phyloP scores from a whole-genome alignment of 2,329 filamentous ascomycete species.

The Remersonia thermophila region DNA sequence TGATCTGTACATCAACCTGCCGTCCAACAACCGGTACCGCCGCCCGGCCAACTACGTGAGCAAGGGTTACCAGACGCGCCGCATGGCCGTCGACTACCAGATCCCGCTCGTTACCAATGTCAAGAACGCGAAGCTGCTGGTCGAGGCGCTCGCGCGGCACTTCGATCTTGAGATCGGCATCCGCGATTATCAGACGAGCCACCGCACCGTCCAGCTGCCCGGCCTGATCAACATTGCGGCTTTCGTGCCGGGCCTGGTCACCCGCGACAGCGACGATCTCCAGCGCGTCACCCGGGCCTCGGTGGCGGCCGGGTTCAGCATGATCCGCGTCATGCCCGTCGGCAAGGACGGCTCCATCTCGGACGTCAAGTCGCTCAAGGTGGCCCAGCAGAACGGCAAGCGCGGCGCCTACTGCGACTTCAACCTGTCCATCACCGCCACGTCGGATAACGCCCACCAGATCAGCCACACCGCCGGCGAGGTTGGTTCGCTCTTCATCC shows the following conservation, averaged over 20 bases:
- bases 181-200: slow-evolving; percentile 86
- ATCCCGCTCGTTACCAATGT: slow-evolving; percentile 96
- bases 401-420: slow-evolving; percentile 60
- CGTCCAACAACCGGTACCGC: slow-evolving; percentile 95
- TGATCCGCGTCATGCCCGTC: slow-evolving; percentile 68
- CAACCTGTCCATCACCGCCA: slow-evolving; percentile 67
- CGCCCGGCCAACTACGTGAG: slow-evolving; percentile 97
- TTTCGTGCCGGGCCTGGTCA: slow-evolving; percentile 63
- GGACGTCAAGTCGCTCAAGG: slow-evolving; percentile 56
- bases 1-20: slow-evolving; percentile 96
- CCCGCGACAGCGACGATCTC: slow-evolving; percentile 53
- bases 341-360: slow-evolving; percentile 62
- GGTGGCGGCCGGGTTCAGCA: slow-evolving; percentile 63
- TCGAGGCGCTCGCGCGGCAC: slow-evolving; percentile 85
- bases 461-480: slow-evolving; percentile 60
- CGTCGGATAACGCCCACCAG: slow-evolving; percentile 60
- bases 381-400: slow-evolving; percentile 59
- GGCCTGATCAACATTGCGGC: slow-evolving; percentile 69
- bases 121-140: slow-evolving; percentile 95
- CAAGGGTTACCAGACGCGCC: slow-evolving; percentile 88
- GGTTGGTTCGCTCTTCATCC: slow-evolving; percentile 70
- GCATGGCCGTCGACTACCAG: slow-evolving; percentile 97
- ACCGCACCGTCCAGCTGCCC: slow-evolving; percentile 59
- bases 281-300: slow-evolving; percentile 60
- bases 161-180: slow-evolving; percentile 73